Percentiles rank a stretch among this genome's conserved stretches.
phyloP scores from a whole-genome alignment of 148 eudicot species.

The Vaccinium darrowii region DNA sequence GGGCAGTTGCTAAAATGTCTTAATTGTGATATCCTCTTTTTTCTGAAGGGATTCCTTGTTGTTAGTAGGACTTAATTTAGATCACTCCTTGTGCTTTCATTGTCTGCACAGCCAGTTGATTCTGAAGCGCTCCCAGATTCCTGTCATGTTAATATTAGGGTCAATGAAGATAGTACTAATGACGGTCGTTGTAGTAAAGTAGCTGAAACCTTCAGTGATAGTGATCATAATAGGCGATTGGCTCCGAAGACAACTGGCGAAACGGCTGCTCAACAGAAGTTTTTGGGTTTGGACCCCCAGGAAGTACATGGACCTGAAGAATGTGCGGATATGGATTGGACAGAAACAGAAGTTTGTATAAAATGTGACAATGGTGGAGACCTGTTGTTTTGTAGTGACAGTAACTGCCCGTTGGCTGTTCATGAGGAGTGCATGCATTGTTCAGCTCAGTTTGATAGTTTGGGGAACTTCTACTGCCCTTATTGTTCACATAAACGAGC shows the following conservation, averaged over 20 bases:
- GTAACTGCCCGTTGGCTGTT: conserved; percentile 51
- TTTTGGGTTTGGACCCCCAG: conserved; percentile 2
- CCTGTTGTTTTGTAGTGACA: conserved; percentile 41
- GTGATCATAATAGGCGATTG: not conserved
- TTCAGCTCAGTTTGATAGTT: conserved; percentile 46
- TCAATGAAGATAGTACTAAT: not conserved
- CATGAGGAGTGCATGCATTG: conserved; percentile 57
- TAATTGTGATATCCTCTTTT: not conserved
- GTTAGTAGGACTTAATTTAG: not conserved
- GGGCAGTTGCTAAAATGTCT: not conserved
- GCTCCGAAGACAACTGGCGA: not conserved
- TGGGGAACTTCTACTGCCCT: conserved; percentile 59
- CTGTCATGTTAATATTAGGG: not conserved
- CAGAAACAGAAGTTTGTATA: conserved; percentile 40
- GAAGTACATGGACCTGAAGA: not conserved
- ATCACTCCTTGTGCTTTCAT: not conserved
- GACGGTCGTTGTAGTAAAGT: not conserved
- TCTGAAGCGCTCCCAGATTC: conserved; percentile 4
- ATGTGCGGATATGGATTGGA: conserved; percentile 26
- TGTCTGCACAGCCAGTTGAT: not conserved
- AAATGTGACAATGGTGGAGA: conserved; percentile 50
- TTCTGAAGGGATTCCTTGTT: not conserved
- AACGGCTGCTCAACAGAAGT: not conserved
- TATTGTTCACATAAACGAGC: conserved; percentile 52
- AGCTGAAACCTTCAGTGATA: conserved; percentile 6